Evolutionary conservation across 2,329 filamentous ascomycete genomes (phyloP).

Genomic region (Parafenestella ontariensis): DNA sequence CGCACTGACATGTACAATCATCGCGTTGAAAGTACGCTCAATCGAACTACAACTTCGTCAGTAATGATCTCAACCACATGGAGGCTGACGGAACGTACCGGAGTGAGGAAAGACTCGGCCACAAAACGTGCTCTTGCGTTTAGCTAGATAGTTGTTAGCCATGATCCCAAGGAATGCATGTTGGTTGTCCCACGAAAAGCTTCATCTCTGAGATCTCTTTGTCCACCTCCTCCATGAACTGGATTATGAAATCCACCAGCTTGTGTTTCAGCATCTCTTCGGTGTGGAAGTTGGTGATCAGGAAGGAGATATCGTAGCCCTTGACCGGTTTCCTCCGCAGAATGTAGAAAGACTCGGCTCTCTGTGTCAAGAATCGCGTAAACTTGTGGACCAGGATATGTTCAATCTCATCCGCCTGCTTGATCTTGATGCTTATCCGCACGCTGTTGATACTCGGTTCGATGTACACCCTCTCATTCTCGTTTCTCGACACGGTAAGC

Average conservation of each 20-base stretch:
- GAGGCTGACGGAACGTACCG: constrained; percentile 62
- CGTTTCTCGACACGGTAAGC: constrained; percentile 88
- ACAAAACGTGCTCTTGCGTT: constrained; percentile 98
- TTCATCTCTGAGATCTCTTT: constrained; percentile 99
- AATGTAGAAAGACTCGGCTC: constrained; percentile 97
- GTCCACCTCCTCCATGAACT: constrained; percentile 99
- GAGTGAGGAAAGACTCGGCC: constrained; percentile 96
- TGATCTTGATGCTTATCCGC: constrained; percentile 97
- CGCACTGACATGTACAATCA: constrained; percentile 16
- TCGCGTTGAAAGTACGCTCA: constrained; percentile 21
- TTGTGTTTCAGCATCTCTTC: constrained; percentile 99
- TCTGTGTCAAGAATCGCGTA: constrained; percentile 92
- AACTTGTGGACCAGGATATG: constrained; percentile 99
- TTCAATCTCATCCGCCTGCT: constrained; percentile 99
- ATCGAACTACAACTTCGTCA: constrained; percentile 28
- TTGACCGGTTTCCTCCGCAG: constrained; percentile 93
- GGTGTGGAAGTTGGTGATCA: constrained; percentile 98
- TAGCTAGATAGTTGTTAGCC: constrained; percentile 65
- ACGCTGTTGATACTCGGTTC: constrained; percentile 98
- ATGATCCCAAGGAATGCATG: background rate
- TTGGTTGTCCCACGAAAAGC: constrained; percentile 78
- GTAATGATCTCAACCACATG: background rate
- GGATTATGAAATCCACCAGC: constrained; percentile 97
- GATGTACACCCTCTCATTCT: constrained; percentile 95
- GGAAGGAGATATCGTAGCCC: constrained; percentile 98